Conservation (phyloP, 257 asterid species). For the Solanum paucissectum region DNA sequence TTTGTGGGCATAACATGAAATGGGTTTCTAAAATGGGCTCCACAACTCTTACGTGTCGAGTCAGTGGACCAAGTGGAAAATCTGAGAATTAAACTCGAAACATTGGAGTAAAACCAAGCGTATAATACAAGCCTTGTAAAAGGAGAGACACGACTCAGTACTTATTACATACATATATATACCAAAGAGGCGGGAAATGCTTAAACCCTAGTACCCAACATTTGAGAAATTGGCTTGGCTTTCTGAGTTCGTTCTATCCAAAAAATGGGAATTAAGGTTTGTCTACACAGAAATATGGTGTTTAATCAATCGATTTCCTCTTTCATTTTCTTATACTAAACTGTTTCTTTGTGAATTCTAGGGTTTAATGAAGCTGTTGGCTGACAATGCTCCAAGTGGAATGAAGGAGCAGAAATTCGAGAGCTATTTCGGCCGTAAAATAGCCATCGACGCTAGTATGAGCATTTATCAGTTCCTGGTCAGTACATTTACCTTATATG, state of each 20-base stretch:
- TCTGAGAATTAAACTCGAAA: neutral
- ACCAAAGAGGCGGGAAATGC: constrained; percentile 5
- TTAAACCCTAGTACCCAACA: constrained; percentile 4
- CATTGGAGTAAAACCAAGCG: neutral
- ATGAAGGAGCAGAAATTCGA: constrained; percentile 95
- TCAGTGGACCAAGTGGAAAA: neutral
- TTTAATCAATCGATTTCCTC: neutral
- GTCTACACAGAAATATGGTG: neutral
- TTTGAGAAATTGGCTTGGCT: neutral
- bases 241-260: neutral
- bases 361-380: constrained; percentile 95
- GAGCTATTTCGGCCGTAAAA: constrained; percentile 92
- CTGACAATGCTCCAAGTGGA: constrained; percentile 88
- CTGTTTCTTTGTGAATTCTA: constrained; percentile 7
- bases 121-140: neutral
- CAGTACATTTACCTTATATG: constrained; percentile 4
- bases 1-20: neutral
- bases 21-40: neutral
- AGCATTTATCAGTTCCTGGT: constrained; percentile 98
- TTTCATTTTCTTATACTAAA: neutral
- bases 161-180: neutral
- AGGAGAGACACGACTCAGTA: too few species aligned
- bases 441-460: constrained; percentile 98
- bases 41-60: neutral
- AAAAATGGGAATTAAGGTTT: constrained; percentile 32